phyloP scores from a whole-genome alignment of 495 filamentous ascomycete species.

The Hypoxylon subgilvum region DNA sequence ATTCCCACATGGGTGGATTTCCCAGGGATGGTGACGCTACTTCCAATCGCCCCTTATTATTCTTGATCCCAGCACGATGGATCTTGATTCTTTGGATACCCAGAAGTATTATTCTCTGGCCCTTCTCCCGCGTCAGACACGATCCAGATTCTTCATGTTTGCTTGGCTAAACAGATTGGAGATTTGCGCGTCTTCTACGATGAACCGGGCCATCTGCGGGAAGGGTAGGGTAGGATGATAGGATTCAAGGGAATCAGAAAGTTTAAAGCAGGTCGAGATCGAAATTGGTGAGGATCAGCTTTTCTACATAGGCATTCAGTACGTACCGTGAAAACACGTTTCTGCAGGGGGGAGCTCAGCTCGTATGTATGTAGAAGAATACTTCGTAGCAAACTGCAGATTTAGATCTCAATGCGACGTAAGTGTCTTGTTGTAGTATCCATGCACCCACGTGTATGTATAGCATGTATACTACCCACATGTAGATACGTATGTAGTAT shows the following conservation, averaged over 20 bases:
- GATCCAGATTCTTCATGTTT: neutral
- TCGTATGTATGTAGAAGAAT: no score
- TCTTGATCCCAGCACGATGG: conserved; percentile 13
- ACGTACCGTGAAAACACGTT: conserved; percentile 19
- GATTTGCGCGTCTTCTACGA: neutral
- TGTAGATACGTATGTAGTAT: neutral
- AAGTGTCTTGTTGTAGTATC: conserved; percentile 10
- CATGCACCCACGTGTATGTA: no score
- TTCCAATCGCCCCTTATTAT: conserved; percentile 17
- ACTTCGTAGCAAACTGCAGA: no score
- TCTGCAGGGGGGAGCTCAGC: conserved; percentile 8
- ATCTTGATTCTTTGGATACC: no score
- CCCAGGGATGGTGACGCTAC: conserved; percentile 39
- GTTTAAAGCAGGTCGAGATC: neutral
- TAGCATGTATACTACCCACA: no score
- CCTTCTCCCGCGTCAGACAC: conserved; percentile 17
- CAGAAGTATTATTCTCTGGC: neutral
- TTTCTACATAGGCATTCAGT: no score
- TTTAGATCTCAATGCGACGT: conserved; percentile 24
- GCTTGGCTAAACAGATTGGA: neutral
- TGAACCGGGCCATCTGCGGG: neutral
- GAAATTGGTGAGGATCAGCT: conserved; percentile 27
- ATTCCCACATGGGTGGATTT: neutral
- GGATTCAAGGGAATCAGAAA: conserved; percentile 24
- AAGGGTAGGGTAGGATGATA: conserved; percentile 16